Base-by-base conservation (phyloP, 2,329 filamentous ascomycete species). In the Penicillium vulpinum region DNA sequence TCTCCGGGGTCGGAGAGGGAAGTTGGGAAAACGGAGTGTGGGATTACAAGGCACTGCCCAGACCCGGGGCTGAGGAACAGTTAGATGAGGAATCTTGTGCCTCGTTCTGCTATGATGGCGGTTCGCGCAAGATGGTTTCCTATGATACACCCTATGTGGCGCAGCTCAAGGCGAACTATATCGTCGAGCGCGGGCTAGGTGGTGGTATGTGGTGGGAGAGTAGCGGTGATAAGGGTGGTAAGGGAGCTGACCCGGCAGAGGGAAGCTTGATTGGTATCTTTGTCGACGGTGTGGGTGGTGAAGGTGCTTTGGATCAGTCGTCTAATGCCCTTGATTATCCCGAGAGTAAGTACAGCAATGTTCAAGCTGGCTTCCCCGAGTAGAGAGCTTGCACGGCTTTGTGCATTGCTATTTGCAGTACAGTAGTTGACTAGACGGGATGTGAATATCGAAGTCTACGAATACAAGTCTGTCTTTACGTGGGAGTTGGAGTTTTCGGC, bases 121-220 rank as follows among this genome's bases (percentile, higher is more conserved):
- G 67, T 1, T 80, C 80, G 29, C 81, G 82, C 57, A 86, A 83
- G 55, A 83, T 97, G 79, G 83, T 97, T 51, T 88, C 84, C 41
- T 97, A 96, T 65, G 84, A 86, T 62, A 82, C 74, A 7, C 73
- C 79, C 6, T 66, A 79, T 5, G 86, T 91, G 75, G 88, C 85
- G 4, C 79, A 82, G 60, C 73, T 78, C 60, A 97, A 97, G 80
- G 85, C 87, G 3, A 76, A 84, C 13, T 96, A 85, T 70, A 84
- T 96, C 68, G 83, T 80, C 67, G 70, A 84, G 18, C 77, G 82
- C 24, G 78, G 82, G 0, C 81, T 97, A 0, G 92, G 92, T 13
- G 92, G 92, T n/a, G 90, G 83, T 21, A 97, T 97, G 92, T 97
- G 92, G 91, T 94, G 90, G 90, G 92, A 97, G 78, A 90, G 86